Evolutionary conservation across 768 basidiomycete species (phyloP).

Genomic region (Suillus cothurnatus): DNA sequence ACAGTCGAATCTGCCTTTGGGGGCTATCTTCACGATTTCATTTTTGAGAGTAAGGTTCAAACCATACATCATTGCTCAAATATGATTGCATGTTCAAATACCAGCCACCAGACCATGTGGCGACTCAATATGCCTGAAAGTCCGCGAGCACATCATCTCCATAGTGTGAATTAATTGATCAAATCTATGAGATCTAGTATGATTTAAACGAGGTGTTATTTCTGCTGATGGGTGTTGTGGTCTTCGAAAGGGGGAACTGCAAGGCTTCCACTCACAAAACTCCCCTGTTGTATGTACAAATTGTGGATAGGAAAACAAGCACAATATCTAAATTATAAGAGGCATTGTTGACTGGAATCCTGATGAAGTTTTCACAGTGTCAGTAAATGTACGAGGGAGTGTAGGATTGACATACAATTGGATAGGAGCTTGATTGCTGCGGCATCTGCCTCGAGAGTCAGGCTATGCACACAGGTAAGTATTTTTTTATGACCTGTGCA

Average conservation of each 20-base stretch:
- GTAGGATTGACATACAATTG: neutral
- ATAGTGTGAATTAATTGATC: too few relatives aligned
- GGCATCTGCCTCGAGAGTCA: slow-evolving; percentile 1
- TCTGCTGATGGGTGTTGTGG: neutral
- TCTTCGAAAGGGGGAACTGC: neutral
- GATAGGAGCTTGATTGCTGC: neutral
- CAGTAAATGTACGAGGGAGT: too few relatives aligned
- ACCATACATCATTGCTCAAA: slow-evolving; percentile 73
- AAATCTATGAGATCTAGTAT: too few relatives aligned
- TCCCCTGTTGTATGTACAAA: neutral
- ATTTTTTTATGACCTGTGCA: too few relatives aligned
- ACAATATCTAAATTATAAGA: neutral
- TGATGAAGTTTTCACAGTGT: neutral
- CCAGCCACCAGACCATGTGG: too few relatives aligned
- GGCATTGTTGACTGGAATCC: neutral
- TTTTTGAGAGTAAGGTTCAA: slow-evolving; percentile 71
- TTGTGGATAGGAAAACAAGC: neutral
- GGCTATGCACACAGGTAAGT: too few relatives aligned
- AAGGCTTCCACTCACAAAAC: neutral
- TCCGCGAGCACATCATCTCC: too few relatives aligned
- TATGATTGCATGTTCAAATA: too few relatives aligned
- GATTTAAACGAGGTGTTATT: too few relatives aligned
- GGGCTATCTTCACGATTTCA: slow-evolving; percentile 78
- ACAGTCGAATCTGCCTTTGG: slow-evolving; percentile 65
- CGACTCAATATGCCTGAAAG: too few relatives aligned